Evolutionary conservation across 2,329 filamentous ascomycete genomes (phyloP).

Genomic region (Botrytis fabae): DNA sequence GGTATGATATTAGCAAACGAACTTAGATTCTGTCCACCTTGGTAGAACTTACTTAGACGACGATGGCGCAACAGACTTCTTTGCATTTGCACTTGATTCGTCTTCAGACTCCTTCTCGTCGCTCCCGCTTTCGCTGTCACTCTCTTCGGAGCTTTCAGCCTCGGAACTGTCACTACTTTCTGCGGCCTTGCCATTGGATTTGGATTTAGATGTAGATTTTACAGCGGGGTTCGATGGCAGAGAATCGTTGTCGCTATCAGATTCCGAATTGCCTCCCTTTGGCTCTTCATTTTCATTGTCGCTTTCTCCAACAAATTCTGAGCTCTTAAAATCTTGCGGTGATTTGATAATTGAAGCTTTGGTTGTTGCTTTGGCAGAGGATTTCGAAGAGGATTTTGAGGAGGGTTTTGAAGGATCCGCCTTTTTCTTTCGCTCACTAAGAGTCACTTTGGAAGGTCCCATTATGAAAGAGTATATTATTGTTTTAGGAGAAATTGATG

Average conservation of each 20-base stretch:
- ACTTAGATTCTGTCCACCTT: not conserved
- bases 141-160: conserved; percentile 37
- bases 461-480: conserved; percentile 19
- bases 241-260: conserved; percentile 33
- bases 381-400: conserved; percentile 21
- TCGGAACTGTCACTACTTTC: conserved; percentile 28
- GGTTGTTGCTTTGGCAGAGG: conserved; percentile 1
- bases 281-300: conserved; percentile 34
- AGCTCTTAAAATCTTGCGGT: conserved; percentile 32
- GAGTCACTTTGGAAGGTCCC: conserved; percentile 29
- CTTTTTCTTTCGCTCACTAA: conserved; percentile 28
- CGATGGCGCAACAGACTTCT: not conserved
- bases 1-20: conserved; percentile 10
- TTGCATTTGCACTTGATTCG: conserved; percentile 20
- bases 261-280: conserved; percentile 26
- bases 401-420: conserved; percentile 28
- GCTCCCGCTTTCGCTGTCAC: conserved; percentile 32
- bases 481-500: conserved; percentile 6
- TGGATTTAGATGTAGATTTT: conserved; percentile 1
- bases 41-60: conserved; percentile 25
- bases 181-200: conserved; percentile 35
- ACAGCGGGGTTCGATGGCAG: conserved; percentile 27
- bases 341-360: conserved; percentile 17
- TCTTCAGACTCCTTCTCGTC: conserved; percentile 33
- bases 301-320: conserved; percentile 37